phyloP scores from a whole-genome alignment of 2,329 filamentous ascomycete species.

The Cladosporium sp. region DNA sequence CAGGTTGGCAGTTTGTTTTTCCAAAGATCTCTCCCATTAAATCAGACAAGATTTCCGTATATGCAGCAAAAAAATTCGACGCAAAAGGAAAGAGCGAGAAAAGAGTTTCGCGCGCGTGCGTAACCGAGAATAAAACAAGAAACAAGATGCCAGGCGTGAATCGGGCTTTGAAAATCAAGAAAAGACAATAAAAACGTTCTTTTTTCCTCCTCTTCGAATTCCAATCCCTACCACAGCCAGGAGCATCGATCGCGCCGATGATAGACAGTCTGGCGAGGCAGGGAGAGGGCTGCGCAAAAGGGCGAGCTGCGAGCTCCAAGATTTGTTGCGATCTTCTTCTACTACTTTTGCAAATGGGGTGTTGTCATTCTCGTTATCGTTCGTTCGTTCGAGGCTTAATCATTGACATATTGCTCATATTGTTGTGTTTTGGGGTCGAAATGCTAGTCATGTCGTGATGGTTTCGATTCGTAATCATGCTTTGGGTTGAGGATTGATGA shows the following conservation, averaged over 20 bases:
- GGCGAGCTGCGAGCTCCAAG: constrained; percentile 12
- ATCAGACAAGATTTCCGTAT: no score
- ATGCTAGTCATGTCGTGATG: constrained; percentile 15
- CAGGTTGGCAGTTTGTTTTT: not conserved
- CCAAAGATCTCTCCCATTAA: no score
- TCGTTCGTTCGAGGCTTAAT: constrained; percentile 4
- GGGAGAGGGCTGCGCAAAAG: not conserved
- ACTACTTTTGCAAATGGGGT: constrained; percentile 1
- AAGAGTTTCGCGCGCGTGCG: not conserved
- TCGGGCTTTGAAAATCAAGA: no score
- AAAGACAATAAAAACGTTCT: no score
- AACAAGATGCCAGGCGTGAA: constrained; percentile 11
- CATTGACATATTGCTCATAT: constrained; percentile 13
- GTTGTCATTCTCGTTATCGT: constrained; percentile 13
- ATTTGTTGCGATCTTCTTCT: constrained; percentile 12
- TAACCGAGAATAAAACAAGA: not conserved
- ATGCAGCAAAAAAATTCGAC: no score
- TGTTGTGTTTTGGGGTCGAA: constrained; percentile 13
- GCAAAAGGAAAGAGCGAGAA: no score
- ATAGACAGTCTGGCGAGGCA: not conserved
- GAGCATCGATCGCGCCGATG: not conserved
- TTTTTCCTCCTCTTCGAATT: constrained; percentile 6
- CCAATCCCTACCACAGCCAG: not conserved
- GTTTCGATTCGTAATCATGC: constrained; percentile 13
- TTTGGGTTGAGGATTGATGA: constrained; percentile 4